Evolutionary conservation across 345 rosid species (phyloP).

Genomic region (Melastoma malabathricum): DNA sequence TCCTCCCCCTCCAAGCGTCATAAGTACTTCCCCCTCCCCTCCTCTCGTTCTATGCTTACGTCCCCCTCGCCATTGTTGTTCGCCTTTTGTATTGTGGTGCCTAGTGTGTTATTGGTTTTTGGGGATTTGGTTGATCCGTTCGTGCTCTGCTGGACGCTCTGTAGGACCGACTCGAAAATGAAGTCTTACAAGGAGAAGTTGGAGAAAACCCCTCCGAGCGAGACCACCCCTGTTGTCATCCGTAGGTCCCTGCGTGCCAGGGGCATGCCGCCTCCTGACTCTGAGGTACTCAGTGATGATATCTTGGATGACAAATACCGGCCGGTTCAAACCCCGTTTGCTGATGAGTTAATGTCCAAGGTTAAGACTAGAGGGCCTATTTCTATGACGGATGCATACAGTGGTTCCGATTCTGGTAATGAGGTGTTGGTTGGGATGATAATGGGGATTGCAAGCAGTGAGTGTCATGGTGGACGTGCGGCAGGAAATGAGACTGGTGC

Average conservation of each 20-base stretch:
- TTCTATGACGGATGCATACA: slow-evolving; percentile 30
- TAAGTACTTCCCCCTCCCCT: slow-evolving; percentile 12
- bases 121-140: neutral
- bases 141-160: neutral
- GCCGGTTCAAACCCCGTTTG: neutral
- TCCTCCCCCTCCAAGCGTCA: slow-evolving; percentile 30
- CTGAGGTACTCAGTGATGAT: slow-evolving; percentile 21
- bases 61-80: neutral
- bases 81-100: neutral
- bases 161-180: slow-evolving; percentile 16
- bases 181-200: slow-evolving; percentile 31
- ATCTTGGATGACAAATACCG: slow-evolving; percentile 4
- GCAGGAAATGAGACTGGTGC: neutral
- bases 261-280: slow-evolving; percentile 66
- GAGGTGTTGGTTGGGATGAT: slow-evolving; percentile 20
- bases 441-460: slow-evolving; percentile 12
- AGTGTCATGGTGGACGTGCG: slow-evolving; percentile 2
- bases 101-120: neutral
- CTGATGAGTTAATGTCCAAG: slow-evolving; percentile 2
- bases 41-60: neutral
- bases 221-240: slow-evolving; percentile 29
- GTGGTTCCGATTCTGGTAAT: slow-evolving; percentile 18
- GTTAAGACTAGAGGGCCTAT: slow-evolving; percentile 28
- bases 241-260: slow-evolving; percentile 55
- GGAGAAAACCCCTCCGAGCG: slow-evolving; percentile 29